Evolutionary conservation across 2,329 filamentous ascomycete species (phyloP), one percentile per base, ranked within the genome.

Genomic region (Diplodia mutila): DNA sequence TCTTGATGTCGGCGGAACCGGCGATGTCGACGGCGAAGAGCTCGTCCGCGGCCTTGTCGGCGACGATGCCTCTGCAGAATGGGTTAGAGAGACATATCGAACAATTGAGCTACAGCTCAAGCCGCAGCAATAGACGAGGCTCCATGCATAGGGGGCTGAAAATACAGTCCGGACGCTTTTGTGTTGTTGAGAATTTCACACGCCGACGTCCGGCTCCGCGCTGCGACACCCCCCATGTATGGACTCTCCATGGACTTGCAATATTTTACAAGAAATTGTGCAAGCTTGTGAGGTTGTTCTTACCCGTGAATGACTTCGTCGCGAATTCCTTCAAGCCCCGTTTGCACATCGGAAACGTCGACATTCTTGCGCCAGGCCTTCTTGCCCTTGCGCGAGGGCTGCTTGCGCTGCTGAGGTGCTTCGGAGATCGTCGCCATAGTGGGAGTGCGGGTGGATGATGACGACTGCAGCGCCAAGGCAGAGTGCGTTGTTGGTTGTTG

Each of bases 291-390:
- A 65, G 68, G 65, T 12, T 46, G 65, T 12, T 46, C 75, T 69
- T 84, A 94, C 93, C 95, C 95, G 84, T 90, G 87, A 72, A 97
- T 95, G 69, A 97, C 90, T 82, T 98, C 91, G 68, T 96, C 91
- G 74, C 95, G 93, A 72, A 96, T 83, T 75, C 91, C 86, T 70
- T 93, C 90, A 39, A 99, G 87, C 69, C 95, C 95, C 65, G 90
- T 83, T 74, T 94, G 87, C 29, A 99, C 87, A 70, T 97, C 90
- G 32, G 92, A 90, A 70, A 98, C 87, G 80, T 99, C 93, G 79
- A 99, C 93, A 82, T 99, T 97, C 80, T 98, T 99, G 76, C 95
- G 88, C 95, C 95, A 99, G 37, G 95, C 94, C 83, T 97, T 98
- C 82, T 98, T 98, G 74, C 96, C 95, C 79, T 99, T 99, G 77